Base-by-base conservation (phyloP, 2,329 filamentous ascomycete species). In the Trichophyton equinum region DNA sequence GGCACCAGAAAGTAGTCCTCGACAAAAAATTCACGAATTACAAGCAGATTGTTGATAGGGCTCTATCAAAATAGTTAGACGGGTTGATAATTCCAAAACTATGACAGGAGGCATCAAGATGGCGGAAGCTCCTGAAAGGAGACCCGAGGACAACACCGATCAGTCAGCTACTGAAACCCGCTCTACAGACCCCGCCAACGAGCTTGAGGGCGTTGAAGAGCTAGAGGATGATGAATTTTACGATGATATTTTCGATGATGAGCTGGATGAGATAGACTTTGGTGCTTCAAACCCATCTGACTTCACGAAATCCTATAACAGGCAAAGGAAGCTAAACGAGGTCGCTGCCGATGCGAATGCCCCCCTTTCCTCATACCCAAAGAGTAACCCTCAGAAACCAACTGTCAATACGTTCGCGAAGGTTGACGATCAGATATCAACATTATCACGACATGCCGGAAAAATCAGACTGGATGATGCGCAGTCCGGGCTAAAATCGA, bases 271-370 rank as follows among this genome's bases (percentile, higher is more conserved):
- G 25, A 83, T 82, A 68, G 75, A 81, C 18, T 77, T 84, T 57
- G 77, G 78, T 6, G 79, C 82, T 0, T 79, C 77, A 0, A 83
- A 85, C 63, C 77, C 81, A 0, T 68, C 81, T 44, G 88, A 95
- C 72, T 82, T 90, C 61, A 91, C 89, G 42, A 94, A 95, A 75
- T 85, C 86, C 6, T 94, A 94, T 78, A 96, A 96, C 73, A 86
- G 91, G 63, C 89, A 95, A 72, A 82, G 84, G 62, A 85, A 85
- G 69, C 74, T 88, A 61, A 83, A 85, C 69, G 81, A 84, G 62
- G 71, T 75, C 9, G 70, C 72, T 58, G 67, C 74, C 60, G 76
- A 80, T 65, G 68, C 77, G 13, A 78, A 76, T 63, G 74, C 72
- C 11, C 75, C 86, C 59, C 79, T 78, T 65, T 77, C 77, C 63